Evolutionary conservation across 2,329 filamentous ascomycete genomes (phyloP).

Genomic region (Colletotrichum cordylinicola): DNA sequence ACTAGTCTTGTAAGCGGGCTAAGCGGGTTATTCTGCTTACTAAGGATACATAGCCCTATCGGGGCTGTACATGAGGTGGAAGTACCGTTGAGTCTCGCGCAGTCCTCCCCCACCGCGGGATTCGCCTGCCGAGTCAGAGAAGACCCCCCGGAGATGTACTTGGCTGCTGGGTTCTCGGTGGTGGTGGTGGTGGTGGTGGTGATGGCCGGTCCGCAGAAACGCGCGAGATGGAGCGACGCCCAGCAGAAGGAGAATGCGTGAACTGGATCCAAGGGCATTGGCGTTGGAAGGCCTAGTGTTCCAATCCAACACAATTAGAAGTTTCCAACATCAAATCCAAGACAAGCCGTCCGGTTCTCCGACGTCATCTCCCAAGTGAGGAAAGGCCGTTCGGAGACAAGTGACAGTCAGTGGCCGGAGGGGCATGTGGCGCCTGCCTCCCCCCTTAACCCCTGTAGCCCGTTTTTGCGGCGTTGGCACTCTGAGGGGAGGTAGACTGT

Average conservation of each 20-base stretch:
- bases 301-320: background rate
- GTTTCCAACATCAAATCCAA: background rate
- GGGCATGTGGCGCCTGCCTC: constrained; percentile 14
- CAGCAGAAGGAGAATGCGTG: background rate
- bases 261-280: background rate
- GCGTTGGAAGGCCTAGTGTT: background rate
- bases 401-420: constrained; percentile 8
- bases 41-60: background rate
- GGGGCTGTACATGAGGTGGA: background rate
- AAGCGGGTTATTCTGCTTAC: background rate
- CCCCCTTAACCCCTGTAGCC: constrained; percentile 5
- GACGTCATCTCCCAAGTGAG: constrained; percentile 18
- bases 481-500: background rate
- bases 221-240: background rate
- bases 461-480: background rate
- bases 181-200: background rate
- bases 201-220: background rate
- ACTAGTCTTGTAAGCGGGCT: background rate
- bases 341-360: constrained; percentile 2
- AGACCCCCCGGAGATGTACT: background rate
- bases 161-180: background rate
- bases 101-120: background rate
- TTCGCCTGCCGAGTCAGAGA: background rate
- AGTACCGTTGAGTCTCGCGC: background rate
- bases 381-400: constrained; percentile 3